Base-by-base conservation (phyloP, 768 basidiomycete species). In the Lentinula guzmanii region DNA sequence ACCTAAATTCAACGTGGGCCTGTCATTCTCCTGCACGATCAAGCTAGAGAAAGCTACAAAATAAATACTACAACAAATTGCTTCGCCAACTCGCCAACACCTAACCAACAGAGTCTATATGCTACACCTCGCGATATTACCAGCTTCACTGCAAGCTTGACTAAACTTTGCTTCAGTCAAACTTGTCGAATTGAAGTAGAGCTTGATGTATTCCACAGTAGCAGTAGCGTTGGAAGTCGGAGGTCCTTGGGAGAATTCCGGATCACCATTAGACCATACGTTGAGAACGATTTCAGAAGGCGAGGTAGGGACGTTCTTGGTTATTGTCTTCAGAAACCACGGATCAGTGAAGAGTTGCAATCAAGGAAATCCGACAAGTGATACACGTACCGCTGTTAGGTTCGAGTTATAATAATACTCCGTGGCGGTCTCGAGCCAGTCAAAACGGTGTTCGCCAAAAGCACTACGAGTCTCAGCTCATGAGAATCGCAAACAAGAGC, bases 141-240 rank as follows among this genome's bases (percentile, higher is more conserved):
- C 63, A 2, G 65, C 65, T 4, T 53, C 61, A 6, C 55, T 63
- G 52, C 65, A 66, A 13, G 63, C 61, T 28, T 58, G 21, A 33
- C 58, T 55, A 42, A 66, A 66, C 13, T 57, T 33, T 21, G 55
- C 24, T 4, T 48, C 63, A 33, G 45, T 58, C 31, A 66, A 58
- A 21, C 50, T 50, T 9, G 61, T 66, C 43, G 65, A 66, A 52
- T 66, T 66, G 60, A 66, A 66, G 21, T 66, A 66, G 24, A 66
- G 43, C 41, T 66, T 59, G 21, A 62, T 46, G 18, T 60, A 62
- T 21, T 66, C 54, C 61, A 66, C 61, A 1, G 63, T 61, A 3
- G 65, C 65, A 37, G 63, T 64, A 5, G 65, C 58, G 24, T 66
- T 60, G 1, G 61, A 53, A 18, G 58, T 66, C 18, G 63, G 65